These are phyloP conservation scores for Alternaria gansuensis DNA, from an alignment of 2,329 filamentous ascomycete species.

Conservation along the genomic window DNA sequence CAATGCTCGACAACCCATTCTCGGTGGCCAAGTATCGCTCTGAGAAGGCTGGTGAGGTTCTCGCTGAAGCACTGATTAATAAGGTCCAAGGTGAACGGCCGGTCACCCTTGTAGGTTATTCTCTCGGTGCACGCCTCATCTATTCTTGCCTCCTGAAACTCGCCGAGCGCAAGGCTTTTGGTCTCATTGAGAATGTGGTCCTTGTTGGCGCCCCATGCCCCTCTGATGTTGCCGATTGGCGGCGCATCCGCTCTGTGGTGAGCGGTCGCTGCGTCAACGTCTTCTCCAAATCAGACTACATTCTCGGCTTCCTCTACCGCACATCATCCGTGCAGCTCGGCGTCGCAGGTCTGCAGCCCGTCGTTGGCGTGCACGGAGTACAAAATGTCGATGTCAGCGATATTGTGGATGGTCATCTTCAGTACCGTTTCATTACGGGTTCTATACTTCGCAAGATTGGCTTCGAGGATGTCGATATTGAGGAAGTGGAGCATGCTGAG, in stretches of 20 bases:
- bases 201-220: constrained; percentile 84
- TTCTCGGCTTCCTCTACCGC: constrained; percentile 87
- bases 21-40: constrained; percentile 77
- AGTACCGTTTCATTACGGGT: constrained; percentile 62
- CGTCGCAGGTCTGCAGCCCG: constrained; percentile 81
- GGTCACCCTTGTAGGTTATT: constrained; percentile 83
- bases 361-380: constrained; percentile 73
- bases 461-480: constrained; percentile 61
- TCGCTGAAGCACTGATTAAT: constrained; percentile 84
- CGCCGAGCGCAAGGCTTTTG: constrained; percentile 81
- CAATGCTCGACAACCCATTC: constrained; percentile 82
- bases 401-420: constrained; percentile 61
- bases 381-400: constrained; percentile 64
- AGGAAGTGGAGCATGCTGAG: constrained; percentile 59
- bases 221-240: constrained; percentile 76
- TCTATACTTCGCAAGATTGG: constrained; percentile 62
- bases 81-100: constrained; percentile 82
- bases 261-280: constrained; percentile 86
- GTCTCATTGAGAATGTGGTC: constrained; percentile 82
- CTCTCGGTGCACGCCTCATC: constrained; percentile 81
- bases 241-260: constrained; percentile 77
- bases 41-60: constrained; percentile 79
- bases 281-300: constrained; percentile 85
- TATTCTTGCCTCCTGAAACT: constrained; percentile 81
- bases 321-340: constrained; percentile 83